Percentiles rank a stretch among this genome's conserved stretches.
These are phyloP conservation scores for Lactuca sativa DNA, from an alignment of 129 eudicot species.

Conservation along the genomic window DNA sequence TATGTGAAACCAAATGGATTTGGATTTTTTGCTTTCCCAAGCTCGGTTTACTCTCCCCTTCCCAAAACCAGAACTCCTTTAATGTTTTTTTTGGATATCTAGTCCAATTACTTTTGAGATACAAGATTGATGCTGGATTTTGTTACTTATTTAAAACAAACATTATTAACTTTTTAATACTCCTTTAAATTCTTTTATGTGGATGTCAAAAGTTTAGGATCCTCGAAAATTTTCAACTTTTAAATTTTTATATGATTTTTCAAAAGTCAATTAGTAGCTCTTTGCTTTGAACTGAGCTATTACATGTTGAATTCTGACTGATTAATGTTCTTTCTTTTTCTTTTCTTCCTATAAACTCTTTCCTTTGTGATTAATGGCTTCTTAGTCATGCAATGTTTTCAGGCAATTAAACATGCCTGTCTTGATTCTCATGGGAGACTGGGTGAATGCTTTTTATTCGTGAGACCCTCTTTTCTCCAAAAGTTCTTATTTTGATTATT, in stretches of 20 bases:
- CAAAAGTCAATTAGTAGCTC: not conserved
- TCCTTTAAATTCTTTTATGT: not conserved
- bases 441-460: not conserved
- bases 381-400: not conserved
- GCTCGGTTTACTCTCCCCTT: constrained; percentile 4
- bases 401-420: not conserved
- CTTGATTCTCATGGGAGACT: constrained; percentile 10
- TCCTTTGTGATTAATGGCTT: not conserved
- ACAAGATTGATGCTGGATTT: constrained; percentile 5
- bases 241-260: not conserved
- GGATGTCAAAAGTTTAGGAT: constrained; percentile 2
- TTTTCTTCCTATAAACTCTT: not conserved
- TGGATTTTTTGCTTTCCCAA: constrained; percentile 5
- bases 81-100: not conserved
- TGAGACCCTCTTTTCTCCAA: constrained; percentile 10
- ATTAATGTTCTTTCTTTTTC: not conserved
- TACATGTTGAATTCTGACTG: constrained; percentile 1
- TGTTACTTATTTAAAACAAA: constrained; percentile 8
- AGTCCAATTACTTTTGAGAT: constrained; percentile 1
- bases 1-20: not conserved
- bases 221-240: not conserved
- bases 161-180: constrained; percentile 7
- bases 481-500: not conserved
- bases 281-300: constrained; percentile 12
- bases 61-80: not conserved